Percentiles rank a stretch among this genome's conserved stretches.
phyloP scores from a whole-genome alignment of 345 rosid genomes.

The Streptanthus diversifolius region DNA sequence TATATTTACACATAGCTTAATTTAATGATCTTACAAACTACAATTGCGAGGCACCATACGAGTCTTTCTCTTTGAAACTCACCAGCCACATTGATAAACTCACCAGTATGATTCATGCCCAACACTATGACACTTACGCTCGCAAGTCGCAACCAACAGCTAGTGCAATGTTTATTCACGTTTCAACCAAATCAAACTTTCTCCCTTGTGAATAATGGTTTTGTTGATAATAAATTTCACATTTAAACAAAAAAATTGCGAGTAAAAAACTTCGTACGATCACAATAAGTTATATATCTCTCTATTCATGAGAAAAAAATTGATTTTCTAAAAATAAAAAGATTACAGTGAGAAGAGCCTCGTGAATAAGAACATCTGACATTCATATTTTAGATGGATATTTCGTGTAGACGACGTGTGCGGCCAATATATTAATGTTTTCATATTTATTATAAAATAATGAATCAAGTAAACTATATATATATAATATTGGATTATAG shows the following conservation, averaged over 20 bases:
- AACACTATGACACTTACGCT: not conserved
- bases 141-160: not conserved
- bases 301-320: not conserved
- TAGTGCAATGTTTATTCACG: not conserved
- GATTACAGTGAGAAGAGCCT: not conserved
- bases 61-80: not conserved
- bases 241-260: not conserved
- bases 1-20: not conserved
- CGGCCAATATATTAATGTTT: conserved; percentile 2
- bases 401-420: conserved; percentile 10
- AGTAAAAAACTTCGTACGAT: not conserved
- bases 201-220: not conserved
- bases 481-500: not conserved
- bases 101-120: not conserved
- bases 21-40: not conserved
- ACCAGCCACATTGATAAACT: not conserved
- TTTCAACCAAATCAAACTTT: not conserved
- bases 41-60: not conserved
- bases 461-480: not conserved
- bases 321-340: not conserved
- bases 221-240: not conserved
- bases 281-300: not conserved
- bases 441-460: not conserved
- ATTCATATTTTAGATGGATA: conserved; percentile 9
- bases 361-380: not conserved